Conservation (phyloP, 2,329 filamentous ascomycete species). For the Pseudogymnoascus sp. region DNA sequence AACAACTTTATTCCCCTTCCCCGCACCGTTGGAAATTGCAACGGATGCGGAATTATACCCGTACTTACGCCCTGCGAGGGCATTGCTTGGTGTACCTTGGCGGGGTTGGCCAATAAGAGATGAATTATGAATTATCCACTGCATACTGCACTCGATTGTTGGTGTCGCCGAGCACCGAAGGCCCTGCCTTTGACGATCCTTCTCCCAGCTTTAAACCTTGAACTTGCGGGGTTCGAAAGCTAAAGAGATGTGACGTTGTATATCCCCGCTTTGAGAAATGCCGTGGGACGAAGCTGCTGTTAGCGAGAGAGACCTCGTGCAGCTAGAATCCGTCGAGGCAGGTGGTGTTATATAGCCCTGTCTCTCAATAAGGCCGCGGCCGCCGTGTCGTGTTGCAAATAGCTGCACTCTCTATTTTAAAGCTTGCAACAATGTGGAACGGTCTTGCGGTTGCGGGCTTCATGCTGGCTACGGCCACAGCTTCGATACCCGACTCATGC, state of each 20-base stretch:
- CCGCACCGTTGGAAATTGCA: neutral
- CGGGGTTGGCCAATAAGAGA: neutral
- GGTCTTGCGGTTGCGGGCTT: neutral
- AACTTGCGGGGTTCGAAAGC: conserved; percentile 2
- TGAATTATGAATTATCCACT: neutral
- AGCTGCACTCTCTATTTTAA: neutral
- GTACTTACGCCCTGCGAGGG: neutral
- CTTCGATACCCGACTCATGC: conserved; percentile 32
- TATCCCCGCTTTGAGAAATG: conserved; percentile 3
- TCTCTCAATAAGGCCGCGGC: neutral
- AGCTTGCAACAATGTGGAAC: neutral
- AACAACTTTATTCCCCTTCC: neutral
- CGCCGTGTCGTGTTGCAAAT: neutral
- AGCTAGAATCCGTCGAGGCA: neutral
- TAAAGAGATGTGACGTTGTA: conserved; percentile 7
- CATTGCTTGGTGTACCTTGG: conserved; percentile 4
- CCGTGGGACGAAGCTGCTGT: neutral
- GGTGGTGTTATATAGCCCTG: conserved; percentile 5
- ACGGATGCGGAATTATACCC: conserved; percentile 7
- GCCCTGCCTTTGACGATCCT: neutral
- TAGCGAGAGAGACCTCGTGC: neutral
- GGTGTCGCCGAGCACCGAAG: neutral
- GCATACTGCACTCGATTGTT: neutral
- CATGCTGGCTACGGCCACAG: neutral
- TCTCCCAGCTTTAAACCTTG: conserved; percentile 2